These are phyloP conservation scores for Phalaenopsis equestris DNA, from an alignment of 106 monocot genomes.

Conservation along the genomic window DNA sequence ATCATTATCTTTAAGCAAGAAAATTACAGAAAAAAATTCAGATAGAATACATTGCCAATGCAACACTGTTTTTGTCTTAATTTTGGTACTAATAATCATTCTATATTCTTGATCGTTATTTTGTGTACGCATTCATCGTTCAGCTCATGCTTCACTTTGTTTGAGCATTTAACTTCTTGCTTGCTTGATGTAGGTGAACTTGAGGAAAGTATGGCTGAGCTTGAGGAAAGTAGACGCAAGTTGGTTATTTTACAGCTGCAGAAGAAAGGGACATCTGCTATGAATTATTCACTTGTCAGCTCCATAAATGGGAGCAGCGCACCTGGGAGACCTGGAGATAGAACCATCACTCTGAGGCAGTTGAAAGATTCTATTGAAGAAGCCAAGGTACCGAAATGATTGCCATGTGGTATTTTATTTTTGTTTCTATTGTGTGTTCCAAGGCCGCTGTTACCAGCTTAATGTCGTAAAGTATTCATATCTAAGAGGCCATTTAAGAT, in stretches of 20 bases:
- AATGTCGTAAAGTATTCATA: not conserved
- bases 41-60: not conserved
- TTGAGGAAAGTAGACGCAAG: constrained; percentile 93
- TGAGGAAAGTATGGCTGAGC: constrained; percentile 90
- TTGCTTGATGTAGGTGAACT: constrained; percentile 46
- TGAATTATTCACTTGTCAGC: constrained; percentile 36
- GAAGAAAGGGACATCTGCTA: constrained; percentile 45
- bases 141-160: not conserved
- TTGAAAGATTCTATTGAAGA: constrained; percentile 81
- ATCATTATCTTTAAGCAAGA: too few relatives aligned
- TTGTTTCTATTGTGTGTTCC: not conserved
- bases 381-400: constrained; percentile 51
- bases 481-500: too few relatives aligned
- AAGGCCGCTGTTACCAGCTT: not conserved
- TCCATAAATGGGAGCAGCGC: constrained; percentile 52
- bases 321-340: constrained; percentile 56
- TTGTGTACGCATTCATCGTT: not conserved
- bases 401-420: not conserved
- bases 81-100: not conserved
- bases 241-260: constrained; percentile 83
- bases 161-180: not conserved
- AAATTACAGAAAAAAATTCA: not conserved
- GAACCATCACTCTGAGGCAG: constrained; percentile 39
- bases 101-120: not conserved
- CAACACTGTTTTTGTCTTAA: not conserved